Evolutionary conservation across 148 eudicot species (phyloP).

Genomic region (Rhododendron ferrugineum): DNA sequence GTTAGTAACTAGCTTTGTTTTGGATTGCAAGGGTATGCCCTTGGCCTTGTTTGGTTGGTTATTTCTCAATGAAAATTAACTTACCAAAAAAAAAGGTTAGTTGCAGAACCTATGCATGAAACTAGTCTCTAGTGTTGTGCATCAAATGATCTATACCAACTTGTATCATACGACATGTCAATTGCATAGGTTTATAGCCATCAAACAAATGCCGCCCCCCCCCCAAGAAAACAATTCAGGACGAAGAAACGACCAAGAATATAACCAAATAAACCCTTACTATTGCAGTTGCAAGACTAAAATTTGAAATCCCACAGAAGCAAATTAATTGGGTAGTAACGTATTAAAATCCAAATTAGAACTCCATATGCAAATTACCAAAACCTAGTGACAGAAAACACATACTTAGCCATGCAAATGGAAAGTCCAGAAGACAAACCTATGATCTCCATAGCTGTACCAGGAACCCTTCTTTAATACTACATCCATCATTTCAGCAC

Average conservation of each 20-base stretch:
- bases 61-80: too few relatives aligned
- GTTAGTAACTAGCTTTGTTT: too few relatives aligned
- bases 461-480: slow-evolving; percentile 86
- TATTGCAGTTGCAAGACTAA: neutral
- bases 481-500: slow-evolving; percentile 84
- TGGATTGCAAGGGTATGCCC: too few relatives aligned
- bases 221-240: neutral
- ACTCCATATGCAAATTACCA: neutral
- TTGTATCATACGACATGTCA: neutral
- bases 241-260: neutral
- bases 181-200: neutral
- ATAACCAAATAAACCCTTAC: too few relatives aligned
- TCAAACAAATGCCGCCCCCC: neutral
- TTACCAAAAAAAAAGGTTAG: too few relatives aligned
- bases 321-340: neutral
- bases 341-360: neutral
- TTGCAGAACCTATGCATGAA: too few relatives aligned
- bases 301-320: neutral
- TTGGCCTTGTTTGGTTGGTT: too few relatives aligned
- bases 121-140: too few relatives aligned
- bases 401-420: neutral
- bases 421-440: slow-evolving; percentile 33
- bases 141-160: too few relatives aligned
- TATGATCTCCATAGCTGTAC: slow-evolving; percentile 86
- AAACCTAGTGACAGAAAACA: neutral